These are phyloP conservation scores for Citrullus colocynthis DNA, from an alignment of 306 rosid species.

Conservation along the genomic window DNA sequence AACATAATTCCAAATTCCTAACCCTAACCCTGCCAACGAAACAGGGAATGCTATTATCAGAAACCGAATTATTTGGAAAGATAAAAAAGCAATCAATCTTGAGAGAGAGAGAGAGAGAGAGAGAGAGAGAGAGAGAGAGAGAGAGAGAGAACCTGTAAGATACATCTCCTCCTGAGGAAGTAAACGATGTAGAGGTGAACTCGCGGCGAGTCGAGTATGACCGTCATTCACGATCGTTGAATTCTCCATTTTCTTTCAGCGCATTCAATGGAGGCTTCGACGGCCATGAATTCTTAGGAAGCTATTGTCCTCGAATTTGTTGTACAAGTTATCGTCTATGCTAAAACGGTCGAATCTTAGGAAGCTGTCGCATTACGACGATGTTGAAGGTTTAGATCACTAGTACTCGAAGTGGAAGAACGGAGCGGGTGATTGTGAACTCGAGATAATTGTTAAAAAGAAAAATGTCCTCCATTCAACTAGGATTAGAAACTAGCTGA, in stretches of 20 bases:
- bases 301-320: too few relatives aligned
- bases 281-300: background rate
- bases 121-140: too few relatives aligned
- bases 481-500: too few relatives aligned
- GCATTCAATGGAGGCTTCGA: background rate
- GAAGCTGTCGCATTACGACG: background rate
- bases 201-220: background rate
- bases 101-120: background rate
- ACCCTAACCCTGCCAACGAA: background rate
- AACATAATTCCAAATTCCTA: background rate
- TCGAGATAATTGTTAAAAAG: too few relatives aligned
- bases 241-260: constrained; percentile 22
- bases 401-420: background rate
- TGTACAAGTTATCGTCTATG: background rate
- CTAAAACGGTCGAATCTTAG: background rate
- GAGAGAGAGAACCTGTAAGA: constrained; percentile 78
- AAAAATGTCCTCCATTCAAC: too few relatives aligned
- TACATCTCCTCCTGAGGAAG: constrained; percentile 45
- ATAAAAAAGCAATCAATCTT: background rate
- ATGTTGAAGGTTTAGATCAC: background rate
- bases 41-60: background rate
- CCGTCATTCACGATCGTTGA: constrained; percentile 20
- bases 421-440: too few relatives aligned
- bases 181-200: constrained; percentile 17
- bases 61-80: background rate